These are phyloP conservation scores for Dioscorea alata DNA, from an alignment of 106 monocot species.

Conservation along the genomic window DNA sequence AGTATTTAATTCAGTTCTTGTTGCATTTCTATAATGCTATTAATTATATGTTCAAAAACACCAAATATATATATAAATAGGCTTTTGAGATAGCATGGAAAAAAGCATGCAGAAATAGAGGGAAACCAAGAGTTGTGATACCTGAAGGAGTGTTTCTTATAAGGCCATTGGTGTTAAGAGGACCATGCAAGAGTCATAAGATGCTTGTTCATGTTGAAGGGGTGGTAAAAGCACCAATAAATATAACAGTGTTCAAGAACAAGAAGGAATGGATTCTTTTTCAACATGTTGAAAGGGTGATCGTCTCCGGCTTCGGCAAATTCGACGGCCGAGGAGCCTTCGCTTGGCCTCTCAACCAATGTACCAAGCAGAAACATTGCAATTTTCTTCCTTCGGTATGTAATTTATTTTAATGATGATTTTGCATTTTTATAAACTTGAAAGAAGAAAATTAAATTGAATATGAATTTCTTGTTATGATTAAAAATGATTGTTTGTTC, in stretches of 20 bases:
- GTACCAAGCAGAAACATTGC: background rate
- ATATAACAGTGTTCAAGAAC: background rate
- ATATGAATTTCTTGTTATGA: background rate
- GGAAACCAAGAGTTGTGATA: background rate
- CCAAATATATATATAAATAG: no score
- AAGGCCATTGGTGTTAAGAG: background rate
- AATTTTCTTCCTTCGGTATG: background rate
- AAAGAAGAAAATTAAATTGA: background rate
- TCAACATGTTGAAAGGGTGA: background rate
- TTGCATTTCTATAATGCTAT: background rate
- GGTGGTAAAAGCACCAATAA: background rate
- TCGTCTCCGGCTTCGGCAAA: background rate
- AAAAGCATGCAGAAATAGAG: background rate
- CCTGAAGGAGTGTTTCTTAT: background rate
- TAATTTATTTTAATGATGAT: background rate
- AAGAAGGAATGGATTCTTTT: background rate
- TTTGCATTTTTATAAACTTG: background rate
- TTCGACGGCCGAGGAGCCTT: conserved; percentile 3
- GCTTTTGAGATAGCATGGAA: conserved; percentile 1
- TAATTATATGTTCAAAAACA: no score
- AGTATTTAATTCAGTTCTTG: no score
- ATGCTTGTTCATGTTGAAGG: background rate
- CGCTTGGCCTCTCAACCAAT: conserved; percentile 1
- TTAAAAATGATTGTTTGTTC: no score
- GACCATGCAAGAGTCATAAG: background rate